Evolutionary conservation across 352 stramenopile species (phyloP), one percentile per base, ranked within the genome.

Genomic region (Blastocystis sp.): DNA sequence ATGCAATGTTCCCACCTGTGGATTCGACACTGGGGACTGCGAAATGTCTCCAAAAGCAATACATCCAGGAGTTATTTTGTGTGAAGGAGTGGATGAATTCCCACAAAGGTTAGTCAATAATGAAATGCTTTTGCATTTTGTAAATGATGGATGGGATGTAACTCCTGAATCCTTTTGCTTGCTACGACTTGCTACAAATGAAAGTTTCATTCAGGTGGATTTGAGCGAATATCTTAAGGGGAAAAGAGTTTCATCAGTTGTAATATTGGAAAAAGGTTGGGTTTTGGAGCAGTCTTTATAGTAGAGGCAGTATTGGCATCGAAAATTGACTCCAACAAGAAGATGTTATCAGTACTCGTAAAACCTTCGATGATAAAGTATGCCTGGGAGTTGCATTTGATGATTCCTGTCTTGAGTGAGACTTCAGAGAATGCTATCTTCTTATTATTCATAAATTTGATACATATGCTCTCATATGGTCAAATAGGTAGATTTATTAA

Each of bases 1-100:
- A 41, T 96, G 94, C 84, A 95, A 96, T 90, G 90, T 93, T 4
- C 93, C 91, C n/a, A 91, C 91, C n/a, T 96, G 94, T 88, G 94
- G 92, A 20, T 96, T 94, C 90, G 94, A 96, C 87, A 89, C 90
- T 64, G 93, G 93, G 11, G 94, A 96, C 76, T 96, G 94, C 76
- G 90, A 59, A n/a, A 5, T 43, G 5, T 23, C 23, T 4, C 23
- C 18, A 15, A 39, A 75, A 43, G 23, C 0, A 34, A 34, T 34
- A 34, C 50, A n/a, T n/a, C 50, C 56, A 23, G 56, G 56, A 13
- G 56, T 29, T 20, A 29, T 20, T 13, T 1, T 66, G 18, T 37
- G 18, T 1, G 18, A 13, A 26, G 56, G 56, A 13, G 56, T 39
- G 23, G 56, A 23, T 13, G 56, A 23, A 29, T n/a, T 37, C 18